Evolutionary conservation across 1,284 basidiomycete species (phyloP).

Genomic region (Microbotryum violaceum): DNA sequence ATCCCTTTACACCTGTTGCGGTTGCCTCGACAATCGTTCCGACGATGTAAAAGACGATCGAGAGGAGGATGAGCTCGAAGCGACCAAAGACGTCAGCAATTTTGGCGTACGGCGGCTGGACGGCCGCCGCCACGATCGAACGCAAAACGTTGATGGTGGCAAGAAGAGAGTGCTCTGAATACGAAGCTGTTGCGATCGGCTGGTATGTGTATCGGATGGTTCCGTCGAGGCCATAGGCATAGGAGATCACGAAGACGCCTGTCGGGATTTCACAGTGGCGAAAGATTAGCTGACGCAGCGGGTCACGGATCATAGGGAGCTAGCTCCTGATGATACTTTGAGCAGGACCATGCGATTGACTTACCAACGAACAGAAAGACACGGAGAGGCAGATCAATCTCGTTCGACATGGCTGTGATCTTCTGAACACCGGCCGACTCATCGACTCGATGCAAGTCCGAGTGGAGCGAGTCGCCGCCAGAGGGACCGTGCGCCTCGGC

Average conservation of each 20-base stretch:
- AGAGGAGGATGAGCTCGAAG: constrained; percentile 39
- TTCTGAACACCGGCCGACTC: not conserved
- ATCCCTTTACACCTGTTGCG: constrained; percentile 37
- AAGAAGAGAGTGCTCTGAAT: constrained; percentile 35
- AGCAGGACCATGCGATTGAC: not conserved
- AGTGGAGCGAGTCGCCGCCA: too few species aligned
- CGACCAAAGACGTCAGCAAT: constrained; percentile 44
- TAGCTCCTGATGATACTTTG: not conserved
- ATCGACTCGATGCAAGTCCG: not conserved
- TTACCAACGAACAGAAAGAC: not conserved
- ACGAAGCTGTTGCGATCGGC: constrained; percentile 27
- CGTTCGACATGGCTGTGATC: not conserved
- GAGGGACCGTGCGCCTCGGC: too few species aligned
- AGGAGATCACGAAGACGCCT: constrained; percentile 34
- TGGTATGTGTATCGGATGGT: constrained; percentile 36
- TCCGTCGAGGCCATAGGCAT: constrained; percentile 41
- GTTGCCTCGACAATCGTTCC: constrained; percentile 42
- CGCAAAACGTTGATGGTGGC: constrained; percentile 40
- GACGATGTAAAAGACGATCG: constrained; percentile 41
- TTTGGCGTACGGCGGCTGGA: constrained; percentile 39
- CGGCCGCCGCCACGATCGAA: constrained; percentile 22
- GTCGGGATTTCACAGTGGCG: not conserved
- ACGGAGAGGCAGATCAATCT: not conserved
- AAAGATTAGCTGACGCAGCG: not conserved
- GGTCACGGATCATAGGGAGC: not conserved